Evolutionary conservation across 2,329 filamentous ascomycete species (phyloP).

Genomic region (Fusarium sarcochroum): DNA sequence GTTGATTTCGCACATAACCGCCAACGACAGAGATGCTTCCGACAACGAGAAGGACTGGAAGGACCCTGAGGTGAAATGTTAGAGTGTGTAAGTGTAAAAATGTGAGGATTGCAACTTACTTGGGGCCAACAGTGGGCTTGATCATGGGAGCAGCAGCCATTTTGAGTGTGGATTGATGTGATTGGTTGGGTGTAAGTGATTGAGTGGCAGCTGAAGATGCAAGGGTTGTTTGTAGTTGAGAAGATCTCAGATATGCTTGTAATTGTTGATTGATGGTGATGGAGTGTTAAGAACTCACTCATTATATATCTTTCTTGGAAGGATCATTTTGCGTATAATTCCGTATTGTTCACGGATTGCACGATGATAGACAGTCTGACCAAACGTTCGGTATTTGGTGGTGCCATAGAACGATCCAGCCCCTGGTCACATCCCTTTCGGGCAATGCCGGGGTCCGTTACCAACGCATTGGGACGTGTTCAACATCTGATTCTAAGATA

Average conservation of each 20-base stretch:
- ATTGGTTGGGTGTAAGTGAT: constrained; percentile 36
- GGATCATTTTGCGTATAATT: constrained; percentile 7
- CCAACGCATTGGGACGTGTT: not conserved
- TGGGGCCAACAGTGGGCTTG: constrained; percentile 36
- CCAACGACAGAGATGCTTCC: constrained; percentile 41
- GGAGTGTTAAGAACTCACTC: not conserved
- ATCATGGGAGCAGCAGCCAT: constrained; percentile 44
- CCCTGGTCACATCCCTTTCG: constrained; percentile 33
- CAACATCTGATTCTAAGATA: not conserved
- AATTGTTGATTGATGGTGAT: constrained; percentile 32
- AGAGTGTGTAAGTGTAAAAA: not conserved
- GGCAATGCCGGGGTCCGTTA: constrained; percentile 35
- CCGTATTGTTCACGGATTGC: constrained; percentile 29
- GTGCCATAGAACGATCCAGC: constrained; percentile 38
- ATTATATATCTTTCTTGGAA: constrained; percentile 34
- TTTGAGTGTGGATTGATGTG: constrained; percentile 25
- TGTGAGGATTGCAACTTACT: constrained; percentile 20
- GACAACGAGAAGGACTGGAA: constrained; percentile 43
- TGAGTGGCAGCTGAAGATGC: constrained; percentile 8
- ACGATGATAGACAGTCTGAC: constrained; percentile 45
- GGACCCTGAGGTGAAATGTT: constrained; percentile 30
- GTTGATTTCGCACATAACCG: constrained; percentile 39
- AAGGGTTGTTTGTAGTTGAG: constrained; percentile 24
- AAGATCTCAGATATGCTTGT: constrained; percentile 27
- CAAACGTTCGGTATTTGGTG: constrained; percentile 39